Conservation (phyloP, 2,329 filamentous ascomycete genomes). For the Madurella fahalii region DNA sequence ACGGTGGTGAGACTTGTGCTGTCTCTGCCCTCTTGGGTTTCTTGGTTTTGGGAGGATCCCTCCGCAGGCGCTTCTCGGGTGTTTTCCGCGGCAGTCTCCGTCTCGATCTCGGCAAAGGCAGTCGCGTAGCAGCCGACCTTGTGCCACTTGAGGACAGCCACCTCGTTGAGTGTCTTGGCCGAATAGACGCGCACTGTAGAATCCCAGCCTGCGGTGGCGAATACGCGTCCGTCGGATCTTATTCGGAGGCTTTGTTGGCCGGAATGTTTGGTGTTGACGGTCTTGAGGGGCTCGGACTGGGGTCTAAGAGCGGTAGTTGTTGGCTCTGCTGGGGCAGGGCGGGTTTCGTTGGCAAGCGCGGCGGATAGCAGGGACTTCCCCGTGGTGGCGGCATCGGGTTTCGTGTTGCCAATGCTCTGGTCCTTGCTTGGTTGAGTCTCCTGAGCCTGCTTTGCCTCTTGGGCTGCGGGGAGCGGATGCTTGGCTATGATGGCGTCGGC, state of each 20-base stretch:
- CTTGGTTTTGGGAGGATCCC: background rate
- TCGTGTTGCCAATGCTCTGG: background rate
- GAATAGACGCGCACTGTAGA: constrained; percentile 76
- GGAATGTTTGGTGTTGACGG: constrained; percentile 75
- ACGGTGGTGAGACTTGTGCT: constrained; percentile 25
- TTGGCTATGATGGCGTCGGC: constrained; percentile 77
- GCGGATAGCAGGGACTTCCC: constrained; percentile 30
- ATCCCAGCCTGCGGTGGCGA: constrained; percentile 94
- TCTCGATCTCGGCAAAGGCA: constrained; percentile 57
- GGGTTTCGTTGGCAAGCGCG: constrained; percentile 21
- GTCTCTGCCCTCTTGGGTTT: background rate
- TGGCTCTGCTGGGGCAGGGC: constrained; percentile 2
- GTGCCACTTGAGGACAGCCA: constrained; percentile 95
- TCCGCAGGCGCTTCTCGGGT: background rate
- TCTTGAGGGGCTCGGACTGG: constrained; percentile 51
- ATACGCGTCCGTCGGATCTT: constrained; percentile 74
- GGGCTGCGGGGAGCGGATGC: constrained; percentile 57
- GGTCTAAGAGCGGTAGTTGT: constrained; percentile 9
- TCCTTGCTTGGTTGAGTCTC: background rate
- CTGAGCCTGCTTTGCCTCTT: background rate
- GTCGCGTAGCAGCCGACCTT: constrained; percentile 79
- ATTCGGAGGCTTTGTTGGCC: constrained; percentile 80
- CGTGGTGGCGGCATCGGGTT: background rate
- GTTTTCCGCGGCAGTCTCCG: background rate
- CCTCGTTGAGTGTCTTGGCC: constrained; percentile 72